phyloP scores from a whole-genome alignment of 2,329 filamentous ascomycete genomes.

The Plectosphaerella plurivora region DNA sequence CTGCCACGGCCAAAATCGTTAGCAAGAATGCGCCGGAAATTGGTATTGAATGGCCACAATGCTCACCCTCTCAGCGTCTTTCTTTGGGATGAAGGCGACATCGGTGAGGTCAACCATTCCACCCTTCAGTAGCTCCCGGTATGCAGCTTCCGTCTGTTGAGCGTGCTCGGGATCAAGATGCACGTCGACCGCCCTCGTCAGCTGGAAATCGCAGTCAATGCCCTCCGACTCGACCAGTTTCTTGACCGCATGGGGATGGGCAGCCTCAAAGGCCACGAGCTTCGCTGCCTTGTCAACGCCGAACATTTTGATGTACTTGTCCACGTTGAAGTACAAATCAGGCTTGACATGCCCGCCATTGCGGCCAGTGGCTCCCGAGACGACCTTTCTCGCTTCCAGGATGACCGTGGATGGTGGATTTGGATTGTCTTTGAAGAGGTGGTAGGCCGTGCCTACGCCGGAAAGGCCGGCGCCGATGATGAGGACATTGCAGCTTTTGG shows the following conservation, averaged over 20 bases:
- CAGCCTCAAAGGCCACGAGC: constrained; percentile 16
- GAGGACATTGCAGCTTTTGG: constrained; percentile 34
- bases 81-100: constrained; percentile 1
- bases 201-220: constrained; percentile 16
- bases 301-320: constrained; percentile 10
- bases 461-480: constrained; percentile 44
- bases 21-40: not conserved
- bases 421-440: constrained; percentile 22
- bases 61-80: constrained; percentile 1
- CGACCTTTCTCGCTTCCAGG: constrained; percentile 28
- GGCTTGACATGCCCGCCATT: constrained; percentile 23
- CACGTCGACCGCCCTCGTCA: constrained; percentile 31
- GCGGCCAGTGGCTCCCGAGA: constrained; percentile 31
- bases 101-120: not conserved
- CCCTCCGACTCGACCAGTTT: constrained; percentile 4
- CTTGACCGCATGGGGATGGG: constrained; percentile 10
- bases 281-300: constrained; percentile 15
- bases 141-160: not conserved
- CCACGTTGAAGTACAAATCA: constrained; percentile 13
- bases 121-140: constrained; percentile 1
- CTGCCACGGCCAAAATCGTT: not conserved
- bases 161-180: not conserved
- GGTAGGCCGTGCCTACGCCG: constrained; percentile 36
- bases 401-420: constrained; percentile 18
- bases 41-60: not conserved